Evolutionary conservation across 2,329 filamentous ascomycete species (phyloP).

Genomic region (Huntiella savannae): DNA sequence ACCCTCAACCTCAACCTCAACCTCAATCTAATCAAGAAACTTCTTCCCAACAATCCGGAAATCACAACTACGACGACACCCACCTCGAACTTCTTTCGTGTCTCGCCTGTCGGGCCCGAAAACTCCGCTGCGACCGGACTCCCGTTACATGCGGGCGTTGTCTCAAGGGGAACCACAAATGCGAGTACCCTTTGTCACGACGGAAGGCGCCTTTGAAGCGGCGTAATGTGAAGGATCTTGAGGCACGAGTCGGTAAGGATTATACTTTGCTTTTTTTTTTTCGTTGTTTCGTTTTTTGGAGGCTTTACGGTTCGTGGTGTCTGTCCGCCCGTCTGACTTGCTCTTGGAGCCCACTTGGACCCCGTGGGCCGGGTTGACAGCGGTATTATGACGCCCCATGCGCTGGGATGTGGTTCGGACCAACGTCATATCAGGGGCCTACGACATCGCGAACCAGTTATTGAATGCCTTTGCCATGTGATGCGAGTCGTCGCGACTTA

Average conservation of each 20-base stretch:
- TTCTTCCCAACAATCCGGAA: not conserved
- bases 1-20: not conserved
- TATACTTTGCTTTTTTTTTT: not conserved
- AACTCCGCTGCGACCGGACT: conserved; percentile 69
- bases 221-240: conserved; percentile 76
- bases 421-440: too few relatives aligned
- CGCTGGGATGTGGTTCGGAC: too few relatives aligned
- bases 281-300: not conserved
- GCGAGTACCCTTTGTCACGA: conserved; percentile 73
- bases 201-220: conserved; percentile 77
- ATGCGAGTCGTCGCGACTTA: too few relatives aligned
- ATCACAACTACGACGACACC: conserved; percentile 4
- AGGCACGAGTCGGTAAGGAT: conserved; percentile 59
- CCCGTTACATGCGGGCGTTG: conserved; percentile 70
- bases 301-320: too few relatives aligned
- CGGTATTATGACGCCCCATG: too few relatives aligned
- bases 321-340: too few relatives aligned
- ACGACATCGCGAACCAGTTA: too few relatives aligned
- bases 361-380: too few relatives aligned
- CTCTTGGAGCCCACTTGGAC: too few relatives aligned
- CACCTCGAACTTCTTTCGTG: conserved; percentile 45
- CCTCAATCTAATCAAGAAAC: not conserved
- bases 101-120: conserved; percentile 64
- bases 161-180: conserved; percentile 52
- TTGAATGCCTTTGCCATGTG: too few relatives aligned